Conservation (phyloP, 768 basidiomycete genomes). For the Podaxis mareebaensis region DNA sequence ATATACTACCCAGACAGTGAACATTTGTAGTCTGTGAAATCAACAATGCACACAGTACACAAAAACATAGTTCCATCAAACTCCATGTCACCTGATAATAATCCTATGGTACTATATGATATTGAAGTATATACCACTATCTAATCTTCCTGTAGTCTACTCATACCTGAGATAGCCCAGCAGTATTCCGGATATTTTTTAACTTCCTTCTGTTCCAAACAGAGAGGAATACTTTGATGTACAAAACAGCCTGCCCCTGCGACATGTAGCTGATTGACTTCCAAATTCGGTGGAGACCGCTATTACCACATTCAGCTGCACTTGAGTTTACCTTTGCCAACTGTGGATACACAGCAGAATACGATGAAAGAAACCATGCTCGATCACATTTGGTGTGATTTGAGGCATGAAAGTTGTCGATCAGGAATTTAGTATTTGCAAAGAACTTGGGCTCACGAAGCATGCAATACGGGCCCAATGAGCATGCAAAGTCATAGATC, state of each 20-base stretch:
- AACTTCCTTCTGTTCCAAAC: constrained; percentile 22
- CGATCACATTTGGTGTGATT: constrained; percentile 33
- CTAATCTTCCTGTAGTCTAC: too few species aligned
- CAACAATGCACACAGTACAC: too few species aligned
- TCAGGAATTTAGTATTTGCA: constrained; percentile 30
- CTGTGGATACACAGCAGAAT: constrained; percentile 30
- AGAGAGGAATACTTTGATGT: constrained; percentile 25
- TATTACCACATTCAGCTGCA: constrained; percentile 34
- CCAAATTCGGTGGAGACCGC: constrained; percentile 25
- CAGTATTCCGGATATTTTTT: too few species aligned
- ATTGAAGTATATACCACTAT: too few species aligned
- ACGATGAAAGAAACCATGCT: constrained; percentile 29
- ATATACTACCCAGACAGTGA: too few species aligned
- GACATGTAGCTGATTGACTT: constrained; percentile 33
- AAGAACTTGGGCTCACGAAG: constrained; percentile 28
- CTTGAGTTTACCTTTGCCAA: constrained; percentile 30
- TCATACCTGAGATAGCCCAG: too few species aligned
- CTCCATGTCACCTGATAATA: too few species aligned
- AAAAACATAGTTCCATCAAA: too few species aligned
- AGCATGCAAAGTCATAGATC: constrained; percentile 36
- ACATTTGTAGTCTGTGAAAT: too few species aligned
- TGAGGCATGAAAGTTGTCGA: constrained; percentile 34
- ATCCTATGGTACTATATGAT: too few species aligned
- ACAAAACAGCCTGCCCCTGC: constrained; percentile 27
- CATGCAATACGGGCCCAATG: constrained; percentile 34